Evolutionary conservation across 1,284 basidiomycete genomes (phyloP).

Genomic region (Leccinum angustisporum): DNA sequence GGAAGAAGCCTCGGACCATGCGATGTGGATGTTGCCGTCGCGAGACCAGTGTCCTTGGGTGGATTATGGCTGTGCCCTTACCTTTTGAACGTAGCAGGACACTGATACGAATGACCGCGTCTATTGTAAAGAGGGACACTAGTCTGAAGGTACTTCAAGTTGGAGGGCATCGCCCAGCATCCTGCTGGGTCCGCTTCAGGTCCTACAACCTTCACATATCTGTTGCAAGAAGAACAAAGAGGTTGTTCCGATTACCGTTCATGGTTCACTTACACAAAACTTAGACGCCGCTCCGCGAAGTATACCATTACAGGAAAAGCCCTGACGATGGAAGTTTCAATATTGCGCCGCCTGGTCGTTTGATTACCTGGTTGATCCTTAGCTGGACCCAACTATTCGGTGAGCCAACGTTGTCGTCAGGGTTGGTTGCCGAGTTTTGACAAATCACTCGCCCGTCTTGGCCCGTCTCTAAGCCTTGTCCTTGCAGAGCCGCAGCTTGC

Average conservation of each 20-base stretch:
- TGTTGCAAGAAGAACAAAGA: conserved; percentile 6
- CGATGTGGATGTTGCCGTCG: conserved; percentile 27
- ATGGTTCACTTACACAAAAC: conserved; percentile 11
- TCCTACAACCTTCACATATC: conserved; percentile 1
- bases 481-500: conserved; percentile 7
- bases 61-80: not conserved
- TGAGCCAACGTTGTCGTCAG: conserved; percentile 15
- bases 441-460: conserved; percentile 5
- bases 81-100: not conserved
- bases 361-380: conserved; percentile 20
- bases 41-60: conserved; percentile 21
- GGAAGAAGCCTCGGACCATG: conserved; percentile 45
- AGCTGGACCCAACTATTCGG: conserved; percentile 24
- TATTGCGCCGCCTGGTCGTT: conserved; percentile 18
- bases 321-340: conserved; percentile 14
- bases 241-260: conserved; percentile 1
- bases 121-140: not conserved
- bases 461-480: conserved; percentile 3
- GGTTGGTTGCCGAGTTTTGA: conserved; percentile 1
- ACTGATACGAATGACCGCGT: conserved; percentile 10
- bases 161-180: not conserved
- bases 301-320: conserved; percentile 7
- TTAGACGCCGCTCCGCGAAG: not conserved
- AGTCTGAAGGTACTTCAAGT: conserved; percentile 9
- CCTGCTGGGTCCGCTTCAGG: conserved; percentile 1